These are phyloP conservation scores for Cucumis sativus DNA, from an alignment of 306 rosid genomes.

Conservation along the genomic window DNA sequence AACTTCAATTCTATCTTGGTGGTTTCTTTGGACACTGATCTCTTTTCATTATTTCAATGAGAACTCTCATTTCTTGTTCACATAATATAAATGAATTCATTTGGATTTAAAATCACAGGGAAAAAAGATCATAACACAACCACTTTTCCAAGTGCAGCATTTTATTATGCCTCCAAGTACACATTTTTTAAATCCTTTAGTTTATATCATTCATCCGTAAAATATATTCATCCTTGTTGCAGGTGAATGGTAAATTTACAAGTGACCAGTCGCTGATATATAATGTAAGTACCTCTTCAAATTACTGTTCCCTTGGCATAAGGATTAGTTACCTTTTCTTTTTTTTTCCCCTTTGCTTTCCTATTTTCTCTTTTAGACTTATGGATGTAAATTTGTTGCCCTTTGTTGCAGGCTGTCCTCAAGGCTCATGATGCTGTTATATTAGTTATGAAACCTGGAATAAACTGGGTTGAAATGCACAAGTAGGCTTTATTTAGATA, in stretches of 20 bases:
- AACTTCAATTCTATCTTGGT: too few species aligned
- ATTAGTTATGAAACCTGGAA: constrained; percentile 67
- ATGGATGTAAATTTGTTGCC: background rate
- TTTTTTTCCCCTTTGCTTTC: background rate
- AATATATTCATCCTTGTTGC: constrained; percentile 14
- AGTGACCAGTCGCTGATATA: constrained; percentile 65
- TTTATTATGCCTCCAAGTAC: background rate
- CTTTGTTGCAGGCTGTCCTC: constrained; percentile 71
- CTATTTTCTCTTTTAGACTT: background rate
- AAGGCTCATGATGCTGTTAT: constrained; percentile 80
- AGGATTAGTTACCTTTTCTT: background rate
- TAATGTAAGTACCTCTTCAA: constrained; percentile 42
- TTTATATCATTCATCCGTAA: constrained; percentile 1
- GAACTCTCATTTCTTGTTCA: too few species aligned
- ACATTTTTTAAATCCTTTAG: background rate
- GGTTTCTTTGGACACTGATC: too few species aligned
- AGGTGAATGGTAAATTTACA: constrained; percentile 85
- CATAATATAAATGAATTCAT: background rate
- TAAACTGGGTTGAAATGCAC: constrained; percentile 79
- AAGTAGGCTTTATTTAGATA: constrained; percentile 31
- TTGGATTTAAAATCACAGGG: background rate
- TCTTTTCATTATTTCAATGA: too few species aligned
- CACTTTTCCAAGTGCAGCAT: background rate
- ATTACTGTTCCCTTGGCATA: background rate
- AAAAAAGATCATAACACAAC: background rate